Percentiles rank a stretch among this genome's conserved stretches.
Conservation (phyloP, 2,329 filamentous ascomycete species). For the Penicillium crustosum region DNA sequence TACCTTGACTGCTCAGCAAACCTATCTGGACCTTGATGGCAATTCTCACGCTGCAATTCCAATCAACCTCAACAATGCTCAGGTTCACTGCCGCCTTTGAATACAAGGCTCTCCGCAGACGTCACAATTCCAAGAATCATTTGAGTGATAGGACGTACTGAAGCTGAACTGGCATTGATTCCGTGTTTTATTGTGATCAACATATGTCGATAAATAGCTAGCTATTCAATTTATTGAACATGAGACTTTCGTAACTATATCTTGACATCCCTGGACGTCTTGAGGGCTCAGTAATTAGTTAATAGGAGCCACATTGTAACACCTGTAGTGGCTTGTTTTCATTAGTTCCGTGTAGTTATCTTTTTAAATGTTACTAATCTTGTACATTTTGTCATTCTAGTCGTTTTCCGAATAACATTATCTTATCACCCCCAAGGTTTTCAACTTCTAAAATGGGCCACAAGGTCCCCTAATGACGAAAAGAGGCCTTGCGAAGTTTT, state of each 20-base stretch:
- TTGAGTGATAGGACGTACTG: too few species aligned
- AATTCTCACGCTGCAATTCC: slow-evolving; percentile 4
- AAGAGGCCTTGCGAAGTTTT: not conserved
- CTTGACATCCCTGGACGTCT: not conserved
- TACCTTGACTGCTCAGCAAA: slow-evolving; percentile 10
- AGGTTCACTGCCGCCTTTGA: slow-evolving; percentile 9
- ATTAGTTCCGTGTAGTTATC: too few species aligned
- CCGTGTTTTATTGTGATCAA: too few species aligned
- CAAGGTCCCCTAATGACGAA: slow-evolving; percentile 4
- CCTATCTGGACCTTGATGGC: slow-evolving; percentile 14
- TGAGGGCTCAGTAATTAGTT: too few species aligned
- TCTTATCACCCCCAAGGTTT: slow-evolving; percentile 11
- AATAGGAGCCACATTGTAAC: not conserved
- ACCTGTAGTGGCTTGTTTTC: too few species aligned
- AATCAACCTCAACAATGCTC: slow-evolving; percentile 9
- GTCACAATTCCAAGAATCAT: too few species aligned
- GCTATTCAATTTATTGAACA: not conserved
- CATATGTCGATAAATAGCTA: not conserved
- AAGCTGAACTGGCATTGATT: not conserved
- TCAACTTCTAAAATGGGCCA: not conserved
- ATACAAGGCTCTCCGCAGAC: not conserved
- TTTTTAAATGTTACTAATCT: not conserved
- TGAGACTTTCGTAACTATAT: not conserved
- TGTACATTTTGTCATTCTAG: not conserved
- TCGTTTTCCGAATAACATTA: not conserved